Conservation (phyloP, 345 rosid genomes). For the Ceriops decandra region DNA sequence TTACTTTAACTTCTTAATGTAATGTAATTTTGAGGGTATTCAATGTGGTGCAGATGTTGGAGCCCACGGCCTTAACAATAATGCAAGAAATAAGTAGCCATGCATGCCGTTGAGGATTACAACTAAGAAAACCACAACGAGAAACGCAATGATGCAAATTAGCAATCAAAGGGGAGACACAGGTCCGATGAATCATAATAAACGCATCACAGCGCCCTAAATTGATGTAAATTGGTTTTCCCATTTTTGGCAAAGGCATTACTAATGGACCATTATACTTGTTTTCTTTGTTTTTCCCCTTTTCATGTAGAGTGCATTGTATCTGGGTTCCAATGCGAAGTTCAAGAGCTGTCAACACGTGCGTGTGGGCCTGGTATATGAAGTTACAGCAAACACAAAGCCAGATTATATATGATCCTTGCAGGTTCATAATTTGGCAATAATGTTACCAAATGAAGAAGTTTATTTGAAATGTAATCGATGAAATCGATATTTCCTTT, state of each 20-base stretch:
- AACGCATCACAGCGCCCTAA: background rate
- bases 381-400: background rate
- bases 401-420: background rate
- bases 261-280: no score
- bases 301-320: no score
- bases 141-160: no score
- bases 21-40: background rate
- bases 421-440: background rate
- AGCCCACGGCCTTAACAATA: slow-evolving; percentile 14
- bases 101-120: background rate
- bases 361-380: no score
- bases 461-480: background rate
- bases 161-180: no score
- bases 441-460: no score
- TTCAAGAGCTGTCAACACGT: no score
- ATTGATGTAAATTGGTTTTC: background rate
- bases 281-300: no score
- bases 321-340: no score
- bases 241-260: background rate
- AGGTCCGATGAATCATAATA: no score
- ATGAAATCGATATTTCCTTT: no score
- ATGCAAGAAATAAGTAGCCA: slow-evolving; percentile 15
- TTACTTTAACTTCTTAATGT: no score
- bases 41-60: background rate
- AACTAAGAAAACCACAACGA: background rate